A percentile compares a stretch with the other conserved stretches of the same genome.
Conservation (phyloP, 768 basidiomycete genomes). For the Amyloporia xantha region DNA sequence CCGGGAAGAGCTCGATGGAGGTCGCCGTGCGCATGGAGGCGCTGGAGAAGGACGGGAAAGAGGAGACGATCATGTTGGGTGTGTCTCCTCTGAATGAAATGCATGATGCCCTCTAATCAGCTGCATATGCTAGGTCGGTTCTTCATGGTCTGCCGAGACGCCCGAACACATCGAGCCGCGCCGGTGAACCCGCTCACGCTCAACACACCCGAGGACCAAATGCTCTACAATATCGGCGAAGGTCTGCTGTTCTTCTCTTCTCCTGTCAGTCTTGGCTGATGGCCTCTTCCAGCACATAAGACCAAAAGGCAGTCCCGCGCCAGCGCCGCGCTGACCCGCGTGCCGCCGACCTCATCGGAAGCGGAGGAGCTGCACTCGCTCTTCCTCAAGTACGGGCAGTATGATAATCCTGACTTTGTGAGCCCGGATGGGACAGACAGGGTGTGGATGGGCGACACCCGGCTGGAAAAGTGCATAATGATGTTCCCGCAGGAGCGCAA, state of each 20-base stretch:
- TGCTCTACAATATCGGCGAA: slow-evolving; percentile 60
- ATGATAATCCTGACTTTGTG: slow-evolving; percentile 20
- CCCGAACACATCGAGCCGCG: slow-evolving; percentile 54
- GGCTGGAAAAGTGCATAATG: slow-evolving; percentile 59
- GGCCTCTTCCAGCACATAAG: slow-evolving; percentile 45
- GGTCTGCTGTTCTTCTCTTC: slow-evolving; percentile 30
- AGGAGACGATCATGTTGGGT: slow-evolving; percentile 67
- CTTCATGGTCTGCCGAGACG: slow-evolving; percentile 81
- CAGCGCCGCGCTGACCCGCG: slow-evolving; percentile 55
- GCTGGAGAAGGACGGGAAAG: slow-evolving; percentile 37
- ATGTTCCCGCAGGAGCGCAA: slow-evolving; percentile 88
- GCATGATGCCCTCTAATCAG: neutral
- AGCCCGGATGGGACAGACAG: slow-evolving; percentile 32
- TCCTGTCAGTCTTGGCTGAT: neutral
- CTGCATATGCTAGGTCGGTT: slow-evolving; percentile 58
- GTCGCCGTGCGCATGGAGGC: slow-evolving; percentile 83
- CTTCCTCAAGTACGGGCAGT: slow-evolving; percentile 54
- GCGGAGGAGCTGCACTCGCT: slow-evolving; percentile 62
- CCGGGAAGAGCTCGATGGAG: slow-evolving; percentile 74
- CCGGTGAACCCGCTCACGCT: slow-evolving; percentile 58
- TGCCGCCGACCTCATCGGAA: slow-evolving; percentile 69
- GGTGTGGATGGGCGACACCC: slow-evolving; percentile 73
- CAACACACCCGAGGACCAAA: slow-evolving; percentile 54
- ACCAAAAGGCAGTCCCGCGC: slow-evolving; percentile 46
- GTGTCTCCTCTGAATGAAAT: slow-evolving; percentile 11